Base-by-base conservation (phyloP, 2,329 filamentous ascomycete species). In the Curvularia spicifera region DNA sequence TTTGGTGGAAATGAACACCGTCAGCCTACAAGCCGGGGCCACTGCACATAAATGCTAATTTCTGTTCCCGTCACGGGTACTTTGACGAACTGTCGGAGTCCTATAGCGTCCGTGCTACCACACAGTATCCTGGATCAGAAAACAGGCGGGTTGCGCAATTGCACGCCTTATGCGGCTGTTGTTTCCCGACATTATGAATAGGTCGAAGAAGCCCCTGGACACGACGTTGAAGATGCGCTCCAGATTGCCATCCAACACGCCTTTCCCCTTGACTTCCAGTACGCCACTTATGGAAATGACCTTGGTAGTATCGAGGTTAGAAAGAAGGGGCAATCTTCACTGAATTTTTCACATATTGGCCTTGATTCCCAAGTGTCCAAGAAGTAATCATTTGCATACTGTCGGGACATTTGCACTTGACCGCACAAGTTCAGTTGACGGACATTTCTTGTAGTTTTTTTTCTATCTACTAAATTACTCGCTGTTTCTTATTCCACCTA, bases 141-240 rank as follows among this genome's bases (percentile, higher is more conserved):
- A 12, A 37, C 33, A 37, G 15, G 15, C 33, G 13, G 13, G 33
- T n/a, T 37, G 15, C 15, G 5, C 12, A 37, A 13, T 37, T 37
- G 33, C 15, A 12, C 1, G 13, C 33, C 33, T 37, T 37, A 37
- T 15, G 6, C 33, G 15, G 33, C 33, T 37, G n/a, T 6, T 37
- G 15, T 37, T 37, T 37, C 5, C 5, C 15, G 33, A 4, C 5
- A 15, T 37, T 13, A 5, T 37, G 33, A n/a, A 37, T 7, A n/a
- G 6, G n/a, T 37, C 15, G 15, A 15, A 8, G 29, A 33, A 15
- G 13, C 31, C 13, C 33, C 10, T 5, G 12, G 1, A 37, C 33
- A n/a, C 4, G 10, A 33, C 31, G 31, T 33, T n/a, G 2, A 70
- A 72, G 43, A 66, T 69, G 35, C 61, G 33, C 5, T 37, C 15